phyloP scores from a whole-genome alignment of 805 yeast genomes.

The Yarrowia sp. region DNA sequence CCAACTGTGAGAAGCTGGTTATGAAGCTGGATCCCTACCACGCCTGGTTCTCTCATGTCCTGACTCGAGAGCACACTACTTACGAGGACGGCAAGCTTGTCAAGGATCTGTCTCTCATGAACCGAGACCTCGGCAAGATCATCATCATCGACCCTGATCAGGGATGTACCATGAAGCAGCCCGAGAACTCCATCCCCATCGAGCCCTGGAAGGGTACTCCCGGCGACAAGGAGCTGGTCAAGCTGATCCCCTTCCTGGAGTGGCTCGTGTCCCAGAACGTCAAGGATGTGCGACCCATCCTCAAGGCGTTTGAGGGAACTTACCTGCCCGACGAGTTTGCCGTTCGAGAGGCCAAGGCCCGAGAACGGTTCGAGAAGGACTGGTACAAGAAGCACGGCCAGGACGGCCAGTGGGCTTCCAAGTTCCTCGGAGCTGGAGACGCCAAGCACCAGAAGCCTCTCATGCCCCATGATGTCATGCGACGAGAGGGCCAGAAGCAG shows the following conservation, averaged over 20 bases:
- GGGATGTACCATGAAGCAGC: constrained; percentile 74
- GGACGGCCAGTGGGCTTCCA: constrained; percentile 53
- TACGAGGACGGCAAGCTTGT: constrained; percentile 84
- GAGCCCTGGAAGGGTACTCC: constrained; percentile 83
- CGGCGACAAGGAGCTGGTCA: constrained; percentile 72
- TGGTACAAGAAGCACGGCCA: constrained; percentile 47
- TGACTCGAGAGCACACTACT: constrained; percentile 87
- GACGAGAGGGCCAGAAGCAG: constrained; percentile 90
- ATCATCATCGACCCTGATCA: constrained; percentile 75
- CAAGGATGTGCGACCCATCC: constrained; percentile 85
- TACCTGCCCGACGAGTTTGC: constrained; percentile 75
- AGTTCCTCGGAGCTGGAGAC: constrained; percentile 62
- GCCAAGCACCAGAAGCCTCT: constrained; percentile 53
- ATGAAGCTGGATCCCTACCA: constrained; percentile 90
- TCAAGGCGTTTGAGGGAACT: constrained; percentile 68
- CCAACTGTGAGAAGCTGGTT: constrained; percentile 79
- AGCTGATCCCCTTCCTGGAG: constrained; percentile 88
- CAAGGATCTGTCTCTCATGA: constrained; percentile 85
- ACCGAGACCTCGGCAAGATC: constrained; percentile 84
- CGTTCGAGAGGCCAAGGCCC: constrained; percentile 70
- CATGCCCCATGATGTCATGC: constrained; percentile 82
- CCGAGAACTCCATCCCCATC: constrained; percentile 88
- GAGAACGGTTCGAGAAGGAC: constrained; percentile 53
- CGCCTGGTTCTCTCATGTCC: constrained; percentile 80
- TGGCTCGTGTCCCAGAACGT: constrained; percentile 85